phyloP scores from a whole-genome alignment of 495 filamentous ascomycete genomes.

The Diplogelasinospora grovesii region DNA sequence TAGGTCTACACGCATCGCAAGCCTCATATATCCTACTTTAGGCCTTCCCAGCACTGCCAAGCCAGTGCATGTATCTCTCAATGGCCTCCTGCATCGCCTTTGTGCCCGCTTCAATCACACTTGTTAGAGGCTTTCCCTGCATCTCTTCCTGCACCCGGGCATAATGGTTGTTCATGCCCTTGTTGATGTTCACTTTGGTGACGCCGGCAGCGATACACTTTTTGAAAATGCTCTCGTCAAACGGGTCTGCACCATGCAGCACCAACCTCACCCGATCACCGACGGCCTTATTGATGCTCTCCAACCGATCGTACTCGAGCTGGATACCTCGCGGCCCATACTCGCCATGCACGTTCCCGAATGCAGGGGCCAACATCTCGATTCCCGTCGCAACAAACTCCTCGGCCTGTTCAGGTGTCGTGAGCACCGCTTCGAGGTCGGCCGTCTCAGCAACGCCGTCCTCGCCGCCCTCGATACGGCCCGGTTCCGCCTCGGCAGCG shows the following conservation, averaged over 20 bases:
- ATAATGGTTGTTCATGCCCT: conserved; percentile 70
- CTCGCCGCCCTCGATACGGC: conserved; percentile 77
- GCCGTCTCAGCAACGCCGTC: conserved; percentile 73
- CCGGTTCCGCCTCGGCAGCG: conserved; percentile 73
- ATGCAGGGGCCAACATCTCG: conserved; percentile 76
- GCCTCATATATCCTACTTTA: conserved; percentile 8
- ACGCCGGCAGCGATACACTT: conserved; percentile 66
- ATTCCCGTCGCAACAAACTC: conserved; percentile 75
- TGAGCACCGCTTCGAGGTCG: conserved; percentile 66
- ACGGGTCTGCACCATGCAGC: conserved; percentile 73
- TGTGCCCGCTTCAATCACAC: conserved; percentile 66
- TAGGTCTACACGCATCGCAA: no score
- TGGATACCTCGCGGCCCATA: conserved; percentile 70
- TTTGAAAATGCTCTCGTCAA: conserved; percentile 59
- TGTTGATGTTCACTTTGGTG: conserved; percentile 77
- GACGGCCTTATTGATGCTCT: conserved; percentile 55
- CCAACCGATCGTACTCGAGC: conserved; percentile 65
- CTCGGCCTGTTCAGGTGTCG: conserved; percentile 68
- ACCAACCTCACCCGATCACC: conserved; percentile 60
- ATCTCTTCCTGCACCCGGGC: conserved; percentile 59
- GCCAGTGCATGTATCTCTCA: conserved; percentile 66
- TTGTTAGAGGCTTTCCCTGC: conserved; percentile 61
- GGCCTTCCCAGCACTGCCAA: conserved; percentile 61
- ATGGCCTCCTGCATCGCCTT: conserved; percentile 67
- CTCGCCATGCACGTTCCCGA: conserved; percentile 80